These are phyloP conservation scores for Stagonosporopsis cucurbitacearum DNA, from an alignment of 2,329 filamentous ascomycete species.

Conservation along the genomic window DNA sequence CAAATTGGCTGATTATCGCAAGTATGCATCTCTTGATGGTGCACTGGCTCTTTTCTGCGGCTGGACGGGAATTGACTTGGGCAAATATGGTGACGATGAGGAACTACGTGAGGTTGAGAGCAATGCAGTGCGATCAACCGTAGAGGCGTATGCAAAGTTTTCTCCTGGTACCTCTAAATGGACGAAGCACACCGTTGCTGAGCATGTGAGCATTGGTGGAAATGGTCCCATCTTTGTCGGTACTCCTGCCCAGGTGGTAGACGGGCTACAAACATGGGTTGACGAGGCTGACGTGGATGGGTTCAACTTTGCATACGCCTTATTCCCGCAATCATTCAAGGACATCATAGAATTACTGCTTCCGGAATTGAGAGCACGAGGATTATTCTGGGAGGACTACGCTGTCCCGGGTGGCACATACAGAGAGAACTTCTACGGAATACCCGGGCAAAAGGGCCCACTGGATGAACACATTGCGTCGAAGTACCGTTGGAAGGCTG, in stretches of 20 bases:
- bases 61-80: constrained; percentile 73
- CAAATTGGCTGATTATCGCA: constrained; percentile 67
- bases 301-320: constrained; percentile 74
- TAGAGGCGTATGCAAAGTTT: constrained; percentile 63
- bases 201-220: constrained; percentile 72
- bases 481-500: constrained; percentile 53
- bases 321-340: constrained; percentile 71
- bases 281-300: constrained; percentile 74
- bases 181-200: constrained; percentile 74
- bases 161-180: constrained; percentile 69
- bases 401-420: constrained; percentile 65
- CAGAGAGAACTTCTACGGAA: constrained; percentile 66
- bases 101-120: constrained; percentile 67
- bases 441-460: constrained; percentile 58
- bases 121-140: constrained; percentile 65
- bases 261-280: constrained; percentile 72
- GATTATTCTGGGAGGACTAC: constrained; percentile 63
- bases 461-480: constrained; percentile 61
- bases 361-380: constrained; percentile 68
- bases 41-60: constrained; percentile 75
- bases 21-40: constrained; percentile 69
- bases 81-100: constrained; percentile 67
- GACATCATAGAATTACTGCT: constrained; percentile 71
- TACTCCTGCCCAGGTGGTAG: constrained; percentile 68
- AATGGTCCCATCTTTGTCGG: constrained; percentile 70